phyloP scores from a whole-genome alignment of 2,329 filamentous ascomycete species.

The Penicillium sp. region DNA sequence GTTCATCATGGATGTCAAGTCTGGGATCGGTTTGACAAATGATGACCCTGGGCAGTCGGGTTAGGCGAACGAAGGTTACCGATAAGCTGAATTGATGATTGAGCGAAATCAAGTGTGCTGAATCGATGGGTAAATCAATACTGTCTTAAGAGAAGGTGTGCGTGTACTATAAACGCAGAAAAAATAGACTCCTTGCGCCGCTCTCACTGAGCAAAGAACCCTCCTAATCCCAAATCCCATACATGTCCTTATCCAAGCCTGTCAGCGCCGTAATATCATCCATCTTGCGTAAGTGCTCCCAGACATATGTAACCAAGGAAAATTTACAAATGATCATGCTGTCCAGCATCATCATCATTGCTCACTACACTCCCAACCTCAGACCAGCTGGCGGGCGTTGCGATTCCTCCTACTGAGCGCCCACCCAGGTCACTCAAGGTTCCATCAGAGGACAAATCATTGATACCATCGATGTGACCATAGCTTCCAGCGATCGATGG shows the following conservation, averaged over 20 bases:
- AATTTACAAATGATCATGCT: conserved; percentile 29
- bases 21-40: too few relatives aligned
- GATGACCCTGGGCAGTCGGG: too few relatives aligned
- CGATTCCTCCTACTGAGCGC: conserved; percentile 34
- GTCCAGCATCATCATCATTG: conserved; percentile 44
- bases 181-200: conserved; percentile 1
- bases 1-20: not conserved
- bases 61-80: too few relatives aligned
- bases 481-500: conserved; percentile 44
- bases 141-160: not conserved
- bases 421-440: conserved; percentile 45
- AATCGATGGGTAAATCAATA: not conserved
- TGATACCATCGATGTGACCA: conserved; percentile 42
- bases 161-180: not conserved
- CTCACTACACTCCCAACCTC: conserved; percentile 51
- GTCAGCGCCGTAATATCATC: conserved; percentile 1
- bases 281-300: not conserved
- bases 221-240: not conserved
- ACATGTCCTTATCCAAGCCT: not conserved
- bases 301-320: not conserved
- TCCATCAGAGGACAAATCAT: conserved; percentile 42
- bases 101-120: not conserved
- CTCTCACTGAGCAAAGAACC: not conserved
- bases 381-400: conserved; percentile 50
- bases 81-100: not conserved